phyloP scores from a whole-genome alignment of 148 eudicot genomes.

The Amaranthus palmeri region DNA sequence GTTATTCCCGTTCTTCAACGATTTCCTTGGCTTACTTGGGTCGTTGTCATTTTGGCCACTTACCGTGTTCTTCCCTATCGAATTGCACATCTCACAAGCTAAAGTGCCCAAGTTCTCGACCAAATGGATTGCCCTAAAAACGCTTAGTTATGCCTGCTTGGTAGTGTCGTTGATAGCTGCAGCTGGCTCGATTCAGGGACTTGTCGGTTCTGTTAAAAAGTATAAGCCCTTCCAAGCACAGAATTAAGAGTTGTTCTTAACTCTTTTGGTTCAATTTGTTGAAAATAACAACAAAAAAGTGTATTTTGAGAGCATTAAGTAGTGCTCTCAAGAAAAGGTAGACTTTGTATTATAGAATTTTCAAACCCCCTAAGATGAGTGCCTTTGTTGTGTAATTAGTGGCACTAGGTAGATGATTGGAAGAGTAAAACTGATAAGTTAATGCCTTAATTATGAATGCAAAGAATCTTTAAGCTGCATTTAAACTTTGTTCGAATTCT shows the following conservation, averaged over 20 bases:
- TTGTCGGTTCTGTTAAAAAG: constrained; percentile 33
- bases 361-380: background rate
- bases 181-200: constrained; percentile 69
- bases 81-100: constrained; percentile 64
- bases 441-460: constrained; percentile 7
- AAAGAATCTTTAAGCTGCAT: background rate
- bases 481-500: too few species aligned
- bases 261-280: background rate
- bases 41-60: constrained; percentile 73
- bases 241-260: constrained; percentile 1
- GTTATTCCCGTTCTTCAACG: constrained; percentile 92
- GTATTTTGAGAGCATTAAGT: background rate
- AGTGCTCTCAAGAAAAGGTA: background rate
- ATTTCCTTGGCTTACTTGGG: constrained; percentile 72
- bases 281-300: background rate
- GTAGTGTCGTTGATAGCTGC: constrained; percentile 64
- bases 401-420: constrained; percentile 7
- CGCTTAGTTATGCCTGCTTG: constrained; percentile 53
- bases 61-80: constrained; percentile 73
- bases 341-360: background rate
- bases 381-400: constrained; percentile 11
- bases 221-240: constrained; percentile 53
- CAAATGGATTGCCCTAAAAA: constrained; percentile 60
- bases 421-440: background rate
- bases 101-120: constrained; percentile 53